Evolutionary conservation across 352 stramenopile genomes (phyloP), one percentile per base, ranked within the genome.

Genomic region (Pythium brachiatum): DNA sequence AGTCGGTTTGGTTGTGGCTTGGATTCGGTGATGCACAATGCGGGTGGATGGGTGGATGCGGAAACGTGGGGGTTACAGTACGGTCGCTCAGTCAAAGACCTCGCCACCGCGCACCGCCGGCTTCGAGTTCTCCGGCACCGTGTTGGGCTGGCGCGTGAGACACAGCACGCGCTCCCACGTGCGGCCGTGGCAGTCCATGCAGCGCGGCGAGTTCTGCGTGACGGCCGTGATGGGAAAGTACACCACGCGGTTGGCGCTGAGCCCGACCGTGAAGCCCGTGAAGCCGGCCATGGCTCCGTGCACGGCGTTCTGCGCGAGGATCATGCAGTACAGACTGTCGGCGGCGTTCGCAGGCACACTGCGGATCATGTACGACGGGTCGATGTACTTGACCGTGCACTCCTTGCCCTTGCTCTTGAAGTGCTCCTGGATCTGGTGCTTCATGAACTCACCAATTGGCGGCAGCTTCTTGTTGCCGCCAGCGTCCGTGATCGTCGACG

Each of bases 211-310:
- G 89, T 91, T 85, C 80, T 89, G 71, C 52, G 86, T 94, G 63
- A 96, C 73, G 32, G 83, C 85, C 54, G 85, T 89, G 68, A 95
- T 95, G 13, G 88, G 88, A 60, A 96, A 85, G 61, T 97, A 96
- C 23, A 98, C 96, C 50, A 97, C 92, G 50, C 95, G 86, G 73
- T 99, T 99, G 73, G 98, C 98, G 66, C 93, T 97, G n/a, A 99
- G 78, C 29, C 96, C 97, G 32, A 99, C 95, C 20, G 90, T 97
- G 72, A 99, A 99, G 52, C 94, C 95, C 44, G 97, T 99, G 79
- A 96, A 99, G 29, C 97, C 97, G 15, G 96, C 96, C 97, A 99
- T 99, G 43, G 95, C 90, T 50, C 96, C 97, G 70, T 99, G 97
- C 48, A 99, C 97, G 21, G 96, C 96, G 77, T 99, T 99, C 78